These are phyloP conservation scores for Schizothecium vesticola DNA, from an alignment of 495 filamentous ascomycete genomes.

Conservation along the genomic window DNA sequence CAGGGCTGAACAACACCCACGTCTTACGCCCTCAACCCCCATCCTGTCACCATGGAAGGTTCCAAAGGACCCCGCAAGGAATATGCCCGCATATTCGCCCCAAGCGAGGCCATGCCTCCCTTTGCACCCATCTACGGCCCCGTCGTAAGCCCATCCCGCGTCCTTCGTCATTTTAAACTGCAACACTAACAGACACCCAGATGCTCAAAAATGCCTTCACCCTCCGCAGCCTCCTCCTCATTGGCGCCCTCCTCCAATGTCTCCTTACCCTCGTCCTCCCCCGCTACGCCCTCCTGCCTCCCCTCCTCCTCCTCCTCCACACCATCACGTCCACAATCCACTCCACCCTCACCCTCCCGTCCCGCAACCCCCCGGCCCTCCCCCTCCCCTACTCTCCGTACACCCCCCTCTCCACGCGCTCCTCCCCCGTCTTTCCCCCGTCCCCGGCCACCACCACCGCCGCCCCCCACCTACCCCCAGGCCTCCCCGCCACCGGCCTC, in stretches of 20 bases:
- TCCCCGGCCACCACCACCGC: background rate
- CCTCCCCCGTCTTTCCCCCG: background rate
- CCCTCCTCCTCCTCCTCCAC: slow-evolving; percentile 30
- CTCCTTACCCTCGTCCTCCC: slow-evolving; percentile 36
- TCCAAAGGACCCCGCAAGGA: background rate
- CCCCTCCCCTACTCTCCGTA: slow-evolving; percentile 5
- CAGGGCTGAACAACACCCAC: background rate
- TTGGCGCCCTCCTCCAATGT: slow-evolving; percentile 42
- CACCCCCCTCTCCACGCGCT: background rate
- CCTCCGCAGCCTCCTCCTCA: slow-evolving; percentile 37
- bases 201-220: slow-evolving; percentile 26
- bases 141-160: background rate
- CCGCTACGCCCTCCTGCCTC: slow-evolving; percentile 30
- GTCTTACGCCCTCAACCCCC: too few relatives aligned
- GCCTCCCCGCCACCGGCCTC: slow-evolving; percentile 6
- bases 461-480: background rate
- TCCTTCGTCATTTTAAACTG: background rate
- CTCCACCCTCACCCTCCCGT: background rate
- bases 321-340: slow-evolving; percentile 24
- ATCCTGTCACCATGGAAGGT: background rate
- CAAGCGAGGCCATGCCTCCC: background rate
- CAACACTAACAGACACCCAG: background rate
- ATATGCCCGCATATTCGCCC: background rate
- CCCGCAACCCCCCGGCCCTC: background rate
- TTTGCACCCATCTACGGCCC: background rate